Evolutionary conservation across 2,329 filamentous ascomycete genomes (phyloP), one percentile per base, ranked within the genome.

Genomic region (Paecilomyces sp.): DNA sequence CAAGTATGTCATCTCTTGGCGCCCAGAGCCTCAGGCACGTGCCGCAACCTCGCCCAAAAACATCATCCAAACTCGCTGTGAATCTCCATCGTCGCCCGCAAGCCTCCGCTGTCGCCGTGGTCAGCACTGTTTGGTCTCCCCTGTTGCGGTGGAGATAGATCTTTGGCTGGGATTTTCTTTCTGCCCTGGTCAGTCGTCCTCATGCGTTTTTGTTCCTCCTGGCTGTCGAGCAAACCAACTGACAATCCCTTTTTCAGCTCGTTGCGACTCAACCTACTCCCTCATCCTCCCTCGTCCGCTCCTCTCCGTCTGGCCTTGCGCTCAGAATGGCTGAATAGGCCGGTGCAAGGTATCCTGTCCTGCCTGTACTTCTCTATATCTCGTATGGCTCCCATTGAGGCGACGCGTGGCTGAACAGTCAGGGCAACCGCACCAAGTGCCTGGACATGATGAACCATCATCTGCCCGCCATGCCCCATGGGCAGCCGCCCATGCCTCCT

Each of bases 401-500:
- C 67, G 72, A 71, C 66, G 71, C 72, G 71, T 73, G 71, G 70
- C 66, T 71, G 63, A 70, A 71, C 65, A 62, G 68, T 72, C 66
- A 71, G 72, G 70, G 67, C 71, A 70, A 68, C 62, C 62, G 61
- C 60, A 61, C 64, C 59, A 66, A 63, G 59, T 68, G 67, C 66
- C 64, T 69, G 68, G 68, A 72, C 71, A 77, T 71, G 70, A 78
- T 78, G 74, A 78, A 78, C 68, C 75, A 77, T 65, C 75, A 78
- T 68, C 67, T 76, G 65, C 74, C 71, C 66, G 71, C 70, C 64
- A 77, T 75, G 72, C 74, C 71, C 63, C 77, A 79, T 72, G 77
- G 77, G 75, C 77, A 79, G 70, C 78, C 79, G 58, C 79, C 80
- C 52, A 80, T 80, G 70, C 78, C 79, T 58, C 75, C 76, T 64